Evolutionary conservation across 495 filamentous ascomycete species (phyloP).

Genomic region (Friedmanniomyces endolithicus): DNA sequence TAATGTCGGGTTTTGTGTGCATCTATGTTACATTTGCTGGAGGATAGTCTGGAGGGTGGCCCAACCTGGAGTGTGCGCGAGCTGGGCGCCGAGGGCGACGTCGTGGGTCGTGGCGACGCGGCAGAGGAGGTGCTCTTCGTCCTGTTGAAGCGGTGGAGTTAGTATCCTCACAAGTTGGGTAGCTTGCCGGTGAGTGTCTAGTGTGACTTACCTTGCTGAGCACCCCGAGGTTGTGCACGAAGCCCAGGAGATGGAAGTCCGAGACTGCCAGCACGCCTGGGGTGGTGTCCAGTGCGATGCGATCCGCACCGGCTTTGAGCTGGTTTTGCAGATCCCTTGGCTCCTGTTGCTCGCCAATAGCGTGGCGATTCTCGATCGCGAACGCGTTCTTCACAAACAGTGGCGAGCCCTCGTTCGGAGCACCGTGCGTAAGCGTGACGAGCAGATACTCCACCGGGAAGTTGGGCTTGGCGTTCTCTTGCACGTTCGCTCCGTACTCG

Average conservation of each 20-base stretch:
- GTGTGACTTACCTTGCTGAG: constrained; percentile 70
- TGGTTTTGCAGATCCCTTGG: constrained; percentile 47
- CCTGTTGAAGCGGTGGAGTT: constrained; percentile 44
- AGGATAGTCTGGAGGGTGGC: constrained; percentile 84
- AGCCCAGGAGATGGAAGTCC: constrained; percentile 87
- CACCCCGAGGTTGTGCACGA: constrained; percentile 65
- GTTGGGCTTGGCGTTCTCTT: constrained; percentile 89
- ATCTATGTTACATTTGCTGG: constrained; percentile 31
- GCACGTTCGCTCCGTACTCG: constrained; percentile 89
- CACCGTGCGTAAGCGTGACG: constrained; percentile 91
- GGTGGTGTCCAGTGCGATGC: constrained; percentile 38
- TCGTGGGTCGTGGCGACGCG: constrained; percentile 68
- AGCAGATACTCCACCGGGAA: constrained; percentile 96
- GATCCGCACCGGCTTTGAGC: constrained; percentile 42
- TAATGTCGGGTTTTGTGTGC: neutral
- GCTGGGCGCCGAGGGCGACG: constrained; percentile 61
- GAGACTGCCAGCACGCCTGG: constrained; percentile 52
- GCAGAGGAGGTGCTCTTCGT: constrained; percentile 79
- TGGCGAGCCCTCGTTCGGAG: constrained; percentile 67
- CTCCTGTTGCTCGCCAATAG: constrained; percentile 73
- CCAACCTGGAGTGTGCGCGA: constrained; percentile 79
- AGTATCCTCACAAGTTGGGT: constrained; percentile 10
- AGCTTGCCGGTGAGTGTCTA: too few species aligned
- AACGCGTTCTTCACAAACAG: constrained; percentile 60
- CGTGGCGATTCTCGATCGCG: constrained; percentile 80